Evolutionary conservation across 768 basidiomycete species (phyloP).

Genomic region (Kockovaella imperatae): DNA sequence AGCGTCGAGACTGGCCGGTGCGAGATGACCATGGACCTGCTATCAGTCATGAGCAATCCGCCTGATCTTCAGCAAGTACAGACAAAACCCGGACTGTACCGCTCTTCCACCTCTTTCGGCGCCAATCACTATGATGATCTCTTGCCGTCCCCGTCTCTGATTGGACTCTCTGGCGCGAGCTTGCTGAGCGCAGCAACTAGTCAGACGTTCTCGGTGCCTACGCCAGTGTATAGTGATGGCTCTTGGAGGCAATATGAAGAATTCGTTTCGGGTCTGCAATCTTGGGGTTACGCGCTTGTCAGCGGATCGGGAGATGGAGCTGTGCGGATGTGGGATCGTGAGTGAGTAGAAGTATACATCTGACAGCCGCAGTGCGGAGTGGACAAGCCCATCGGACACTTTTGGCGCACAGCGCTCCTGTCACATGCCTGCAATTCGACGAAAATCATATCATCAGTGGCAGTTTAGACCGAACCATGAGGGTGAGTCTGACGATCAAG

Average conservation of each 20-base stretch:
- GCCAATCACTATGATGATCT: slow-evolving; percentile 38
- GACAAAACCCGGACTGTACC: slow-evolving; percentile 5
- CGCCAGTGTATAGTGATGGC: slow-evolving; percentile 79
- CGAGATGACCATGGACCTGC: slow-evolving; percentile 98
- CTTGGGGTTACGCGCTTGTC: slow-evolving; percentile 96
- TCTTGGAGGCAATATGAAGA: slow-evolving; percentile 93
- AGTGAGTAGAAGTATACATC: slow-evolving; percentile 45
- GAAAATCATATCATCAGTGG: slow-evolving; percentile 89
- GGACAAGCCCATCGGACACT: slow-evolving; percentile 92
- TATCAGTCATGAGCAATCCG: slow-evolving; percentile 96
- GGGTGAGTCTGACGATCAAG: slow-evolving; percentile 52
- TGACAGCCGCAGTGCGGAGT: slow-evolving; percentile 67
- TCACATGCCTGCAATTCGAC: slow-evolving; percentile 91
- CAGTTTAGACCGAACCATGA: slow-evolving; percentile 83
- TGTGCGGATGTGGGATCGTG: slow-evolving; percentile 99
- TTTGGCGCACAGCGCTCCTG: slow-evolving; percentile 82
- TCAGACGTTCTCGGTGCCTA: slow-evolving; percentile 65
- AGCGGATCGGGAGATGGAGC: slow-evolving; percentile 96
- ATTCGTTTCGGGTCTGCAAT: slow-evolving; percentile 94
- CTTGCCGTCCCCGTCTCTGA: slow-evolving; percentile 29
- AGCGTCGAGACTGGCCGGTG: slow-evolving; percentile 95
- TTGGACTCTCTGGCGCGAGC: slow-evolving; percentile 38
- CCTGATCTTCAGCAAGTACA: slow-evolving; percentile 18
- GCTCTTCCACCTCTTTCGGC: slow-evolving; percentile 39
- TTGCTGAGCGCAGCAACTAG: slow-evolving; percentile 52